Percentiles rank a stretch among this genome's conserved stretches.
Conservation (phyloP, 495 filamentous ascomycete species). For the Aspergillus homomorphus region DNA sequence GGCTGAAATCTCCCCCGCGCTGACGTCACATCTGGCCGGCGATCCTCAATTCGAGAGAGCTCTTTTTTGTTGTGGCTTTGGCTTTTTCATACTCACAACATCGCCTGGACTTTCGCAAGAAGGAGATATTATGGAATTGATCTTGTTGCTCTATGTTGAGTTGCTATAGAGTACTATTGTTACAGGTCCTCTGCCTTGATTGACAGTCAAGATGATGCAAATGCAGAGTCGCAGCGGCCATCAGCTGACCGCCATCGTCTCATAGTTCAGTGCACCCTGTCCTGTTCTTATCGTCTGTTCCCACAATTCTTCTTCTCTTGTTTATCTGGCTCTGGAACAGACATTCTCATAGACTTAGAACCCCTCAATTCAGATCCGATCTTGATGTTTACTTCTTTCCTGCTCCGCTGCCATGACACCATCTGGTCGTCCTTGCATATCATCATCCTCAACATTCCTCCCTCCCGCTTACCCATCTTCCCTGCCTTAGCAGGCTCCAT, state of each 20-base stretch:
- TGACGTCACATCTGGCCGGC: too few relatives aligned
- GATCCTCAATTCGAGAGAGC: too few relatives aligned
- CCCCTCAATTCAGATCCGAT: not conserved
- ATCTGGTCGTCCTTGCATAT: conserved; percentile 20
- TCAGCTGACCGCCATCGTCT: conserved; percentile 8
- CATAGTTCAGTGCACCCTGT: not conserved
- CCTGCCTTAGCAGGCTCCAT: conserved; percentile 19
- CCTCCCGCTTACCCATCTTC: conserved; percentile 19
- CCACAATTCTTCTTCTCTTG: not conserved
- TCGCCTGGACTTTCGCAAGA: too few relatives aligned
- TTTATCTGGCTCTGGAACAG: not conserved
- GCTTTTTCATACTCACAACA: too few relatives aligned
- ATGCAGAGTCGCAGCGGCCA: not conserved
- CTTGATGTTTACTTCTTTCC: conserved; percentile 11
- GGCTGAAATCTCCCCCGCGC: too few relatives aligned
- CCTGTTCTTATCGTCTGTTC: conserved; percentile 1
- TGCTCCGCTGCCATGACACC: conserved; percentile 18
- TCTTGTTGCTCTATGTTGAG: too few relatives aligned
- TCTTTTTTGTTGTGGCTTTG: too few relatives aligned
- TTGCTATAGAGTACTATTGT: too few relatives aligned
- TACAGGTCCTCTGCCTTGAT: not conserved
- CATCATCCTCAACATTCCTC: conserved; percentile 23
- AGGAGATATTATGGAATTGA: too few relatives aligned
- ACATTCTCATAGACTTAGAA: not conserved
- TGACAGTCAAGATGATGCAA: too few relatives aligned